These are phyloP conservation scores for Kuraishia ogatae DNA, from an alignment of 805 yeast genomes.

Conservation along the genomic window DNA sequence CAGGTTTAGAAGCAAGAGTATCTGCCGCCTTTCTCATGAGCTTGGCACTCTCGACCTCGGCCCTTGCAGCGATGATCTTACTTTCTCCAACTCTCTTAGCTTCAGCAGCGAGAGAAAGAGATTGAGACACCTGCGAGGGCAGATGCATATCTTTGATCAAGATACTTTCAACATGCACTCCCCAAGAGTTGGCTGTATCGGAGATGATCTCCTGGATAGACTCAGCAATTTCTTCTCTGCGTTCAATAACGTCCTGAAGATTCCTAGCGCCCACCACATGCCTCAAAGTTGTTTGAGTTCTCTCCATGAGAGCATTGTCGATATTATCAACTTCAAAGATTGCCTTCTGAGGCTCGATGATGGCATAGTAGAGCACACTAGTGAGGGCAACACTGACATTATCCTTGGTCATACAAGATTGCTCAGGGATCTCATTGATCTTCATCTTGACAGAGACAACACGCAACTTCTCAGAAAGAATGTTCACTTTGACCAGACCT, in stretches of 20 bases:
- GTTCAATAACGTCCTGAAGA: slow-evolving; percentile 65
- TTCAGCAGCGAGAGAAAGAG: slow-evolving; percentile 68
- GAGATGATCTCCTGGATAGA: slow-evolving; percentile 53
- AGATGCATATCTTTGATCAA: slow-evolving; percentile 58
- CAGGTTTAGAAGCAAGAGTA: slow-evolving; percentile 63
- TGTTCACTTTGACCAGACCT: slow-evolving; percentile 56
- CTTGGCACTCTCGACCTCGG: slow-evolving; percentile 70
- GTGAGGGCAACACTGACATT: slow-evolving; percentile 55
- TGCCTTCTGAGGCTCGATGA: slow-evolving; percentile 61
- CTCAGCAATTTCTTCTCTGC: slow-evolving; percentile 62
- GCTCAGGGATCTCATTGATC: slow-evolving; percentile 59
- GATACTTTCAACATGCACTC: slow-evolving; percentile 58
- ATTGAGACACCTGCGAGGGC: slow-evolving; percentile 44
- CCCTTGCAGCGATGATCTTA: slow-evolving; percentile 65
- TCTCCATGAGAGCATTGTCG: slow-evolving; percentile 46
- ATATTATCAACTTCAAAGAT: slow-evolving; percentile 47
- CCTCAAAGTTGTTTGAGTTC: slow-evolving; percentile 67
- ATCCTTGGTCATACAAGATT: slow-evolving; percentile 62
- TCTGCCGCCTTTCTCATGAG: slow-evolving; percentile 75
- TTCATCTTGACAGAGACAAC: slow-evolving; percentile 45
- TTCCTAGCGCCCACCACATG: slow-evolving; percentile 61
- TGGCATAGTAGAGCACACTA: slow-evolving; percentile 59
- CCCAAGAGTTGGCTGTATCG: slow-evolving; percentile 61
- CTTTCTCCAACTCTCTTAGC: slow-evolving; percentile 70
- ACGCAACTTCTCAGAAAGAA: slow-evolving; percentile 49